Conservation (phyloP, 2,329 filamentous ascomycete genomes). For the Botryotinia narcissicola region DNA sequence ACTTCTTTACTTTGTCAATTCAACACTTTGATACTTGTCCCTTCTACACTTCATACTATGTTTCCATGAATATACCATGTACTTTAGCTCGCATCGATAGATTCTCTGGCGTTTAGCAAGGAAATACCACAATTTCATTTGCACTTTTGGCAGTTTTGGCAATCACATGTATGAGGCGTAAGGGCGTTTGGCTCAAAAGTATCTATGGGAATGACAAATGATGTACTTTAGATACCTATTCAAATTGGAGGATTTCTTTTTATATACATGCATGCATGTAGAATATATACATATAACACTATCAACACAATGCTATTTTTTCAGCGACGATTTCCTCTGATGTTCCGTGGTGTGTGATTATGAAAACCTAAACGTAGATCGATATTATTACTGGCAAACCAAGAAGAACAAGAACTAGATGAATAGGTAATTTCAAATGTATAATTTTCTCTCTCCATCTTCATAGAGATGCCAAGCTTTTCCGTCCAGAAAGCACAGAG, state of each 20-base stretch:
- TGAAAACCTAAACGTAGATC: background rate
- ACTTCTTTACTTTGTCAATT: background rate
- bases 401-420: background rate
- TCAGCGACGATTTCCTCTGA: background rate
- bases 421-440: background rate
- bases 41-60: conserved; percentile 1
- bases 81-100: conserved; percentile 2
- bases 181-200: background rate
- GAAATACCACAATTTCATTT: conserved; percentile 19
- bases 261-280: background rate
- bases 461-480: background rate
- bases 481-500: background rate
- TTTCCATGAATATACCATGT: conserved; percentile 7
- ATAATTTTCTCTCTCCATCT: background rate
- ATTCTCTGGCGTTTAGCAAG: conserved; percentile 13
- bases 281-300: background rate
- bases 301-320: background rate
- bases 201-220: background rate
- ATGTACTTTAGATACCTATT: background rate
- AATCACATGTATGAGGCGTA: background rate
- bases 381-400: background rate
- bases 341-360: background rate
- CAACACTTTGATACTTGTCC: background rate
- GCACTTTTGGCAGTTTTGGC: background rate
- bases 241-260: background rate